These are phyloP conservation scores for Aspergillus sclerotialis DNA, from an alignment of 2,329 filamentous ascomycete genomes.

Conservation along the genomic window DNA sequence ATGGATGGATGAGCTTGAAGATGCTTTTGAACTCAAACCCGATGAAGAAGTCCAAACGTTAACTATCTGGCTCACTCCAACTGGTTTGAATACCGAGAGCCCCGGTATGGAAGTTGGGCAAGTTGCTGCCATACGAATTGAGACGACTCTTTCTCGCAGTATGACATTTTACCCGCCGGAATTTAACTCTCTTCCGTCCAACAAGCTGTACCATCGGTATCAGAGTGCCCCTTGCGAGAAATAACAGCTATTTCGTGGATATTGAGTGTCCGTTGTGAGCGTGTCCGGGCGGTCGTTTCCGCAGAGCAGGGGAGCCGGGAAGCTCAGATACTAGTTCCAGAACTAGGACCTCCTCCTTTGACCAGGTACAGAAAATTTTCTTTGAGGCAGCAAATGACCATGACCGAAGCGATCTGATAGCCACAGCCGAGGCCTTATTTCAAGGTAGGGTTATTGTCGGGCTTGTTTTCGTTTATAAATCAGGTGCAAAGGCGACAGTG, in stretches of 20 bases:
- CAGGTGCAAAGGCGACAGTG: conserved; percentile 1
- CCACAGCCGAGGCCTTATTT: conserved; percentile 3
- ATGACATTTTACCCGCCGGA: conserved; percentile 3
- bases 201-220: conserved; percentile 2
- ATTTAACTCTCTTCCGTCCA: background rate
- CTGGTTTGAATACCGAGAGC: background rate
- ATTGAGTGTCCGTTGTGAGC: conserved; percentile 2
- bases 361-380: conserved; percentile 7
- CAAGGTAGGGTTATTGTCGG: conserved; percentile 1
- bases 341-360: conserved; percentile 2
- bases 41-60: conserved; percentile 4
- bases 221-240: conserved; percentile 1
- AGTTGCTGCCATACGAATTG: conserved; percentile 4
- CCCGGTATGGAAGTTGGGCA: conserved; percentile 1
- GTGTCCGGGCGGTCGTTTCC: conserved; percentile 5
- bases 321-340: conserved; percentile 1
- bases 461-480: conserved; percentile 2
- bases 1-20: conserved; percentile 4
- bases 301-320: background rate
- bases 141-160: conserved; percentile 1
- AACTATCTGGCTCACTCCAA: conserved; percentile 4
- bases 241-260: conserved; percentile 8
- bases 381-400: conserved; percentile 3
- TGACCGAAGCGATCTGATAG: conserved; percentile 1
- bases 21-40: conserved; percentile 2